Evolutionary conservation across 2,329 filamentous ascomycete genomes (phyloP).

Genomic region (Talaromyces sp.): DNA sequence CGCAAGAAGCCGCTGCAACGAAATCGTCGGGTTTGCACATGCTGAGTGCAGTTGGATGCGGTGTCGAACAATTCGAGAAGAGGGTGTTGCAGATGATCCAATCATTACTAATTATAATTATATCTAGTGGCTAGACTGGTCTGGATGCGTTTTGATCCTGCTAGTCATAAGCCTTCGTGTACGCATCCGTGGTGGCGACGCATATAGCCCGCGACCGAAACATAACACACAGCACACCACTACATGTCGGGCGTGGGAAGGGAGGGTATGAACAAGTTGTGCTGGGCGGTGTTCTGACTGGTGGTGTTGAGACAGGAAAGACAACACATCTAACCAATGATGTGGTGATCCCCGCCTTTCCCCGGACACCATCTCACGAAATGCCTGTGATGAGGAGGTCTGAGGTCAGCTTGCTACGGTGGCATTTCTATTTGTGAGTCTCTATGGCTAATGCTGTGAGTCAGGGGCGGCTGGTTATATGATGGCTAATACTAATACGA

Average conservation of each 20-base stretch:
- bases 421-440: neutral
- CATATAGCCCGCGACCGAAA: conserved; percentile 2
- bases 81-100: neutral
- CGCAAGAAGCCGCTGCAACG: conserved; percentile 1
- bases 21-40: conserved; percentile 12
- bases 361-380: neutral
- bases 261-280: neutral
- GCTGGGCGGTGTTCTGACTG: neutral
- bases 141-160: neutral
- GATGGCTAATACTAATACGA: neutral
- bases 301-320: neutral
- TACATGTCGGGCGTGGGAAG: no score
- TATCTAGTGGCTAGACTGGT: neutral
- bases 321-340: neutral
- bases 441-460: neutral
- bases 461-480: neutral
- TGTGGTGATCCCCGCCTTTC: neutral
- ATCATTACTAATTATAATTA: neutral
- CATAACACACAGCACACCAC: neutral
- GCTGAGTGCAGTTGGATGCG: neutral
- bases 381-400: conserved; percentile 3
- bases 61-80: conserved; percentile 19
- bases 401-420: conserved; percentile 4
- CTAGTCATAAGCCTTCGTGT: neutral
- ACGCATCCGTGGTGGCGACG: neutral